A percentile compares a stretch with the other conserved stretches of the same genome.
Evolutionary conservation across 108 stramenopile species (phyloP).

Genomic region (Chaetoceros tenuissimus): DNA sequence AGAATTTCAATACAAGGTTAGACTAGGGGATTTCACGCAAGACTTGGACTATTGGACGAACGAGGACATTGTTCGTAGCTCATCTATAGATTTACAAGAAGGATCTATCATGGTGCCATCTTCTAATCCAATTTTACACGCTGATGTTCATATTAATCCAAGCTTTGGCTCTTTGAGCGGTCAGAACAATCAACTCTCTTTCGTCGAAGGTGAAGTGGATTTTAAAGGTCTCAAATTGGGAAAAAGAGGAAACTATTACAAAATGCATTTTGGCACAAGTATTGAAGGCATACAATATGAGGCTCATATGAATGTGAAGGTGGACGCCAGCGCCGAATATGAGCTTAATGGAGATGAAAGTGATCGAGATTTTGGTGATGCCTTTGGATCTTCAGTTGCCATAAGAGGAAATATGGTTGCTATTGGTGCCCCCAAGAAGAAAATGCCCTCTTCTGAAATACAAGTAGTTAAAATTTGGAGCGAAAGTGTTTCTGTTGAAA

Average conservation of each 20-base stretch:
- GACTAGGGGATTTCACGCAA: slow-evolving; percentile 33
- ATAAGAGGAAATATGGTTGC: slow-evolving; percentile 18
- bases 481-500: slow-evolving; percentile 12
- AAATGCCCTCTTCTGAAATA: slow-evolving; percentile 27
- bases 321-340: slow-evolving; percentile 38
- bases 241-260: slow-evolving; percentile 45
- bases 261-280: slow-evolving; percentile 17
- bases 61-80: slow-evolving; percentile 18
- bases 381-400: slow-evolving; percentile 23
- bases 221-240: slow-evolving; percentile 48
- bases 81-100: slow-evolving; percentile 24
- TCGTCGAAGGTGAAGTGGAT: slow-evolving; percentile 33
- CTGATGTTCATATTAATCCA: slow-evolving; percentile 59
- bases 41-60: slow-evolving; percentile 48
- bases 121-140: slow-evolving; percentile 31
- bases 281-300: slow-evolving; percentile 1
- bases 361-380: slow-evolving; percentile 32
- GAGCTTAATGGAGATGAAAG: slow-evolving; percentile 31
- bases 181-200: slow-evolving; percentile 9
- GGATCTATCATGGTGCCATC: slow-evolving; percentile 25
- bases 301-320: slow-evolving; percentile 5
- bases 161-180: slow-evolving; percentile 35
- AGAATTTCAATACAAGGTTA: slow-evolving; percentile 39
- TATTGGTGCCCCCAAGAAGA: slow-evolving; percentile 44
- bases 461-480: slow-evolving; percentile 45